Evolutionary conservation across 306 rosid genomes (phyloP).

Genomic region (Rosa chinensis): DNA sequence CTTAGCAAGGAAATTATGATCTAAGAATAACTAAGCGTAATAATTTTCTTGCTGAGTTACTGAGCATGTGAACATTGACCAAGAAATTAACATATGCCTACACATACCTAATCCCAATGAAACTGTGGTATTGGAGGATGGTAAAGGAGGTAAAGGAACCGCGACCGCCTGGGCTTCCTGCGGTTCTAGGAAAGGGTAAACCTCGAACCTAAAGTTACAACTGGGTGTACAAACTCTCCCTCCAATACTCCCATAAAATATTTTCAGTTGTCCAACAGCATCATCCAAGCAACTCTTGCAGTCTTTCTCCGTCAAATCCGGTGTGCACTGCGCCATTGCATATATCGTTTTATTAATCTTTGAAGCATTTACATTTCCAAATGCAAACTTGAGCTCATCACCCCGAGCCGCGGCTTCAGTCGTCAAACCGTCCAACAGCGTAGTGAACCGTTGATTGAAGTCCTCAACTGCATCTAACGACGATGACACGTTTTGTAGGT

Average conservation of each 20-base stretch:
- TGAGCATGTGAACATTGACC: neutral
- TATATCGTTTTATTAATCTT: neutral
- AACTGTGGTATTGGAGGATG: neutral
- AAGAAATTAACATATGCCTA: neutral
- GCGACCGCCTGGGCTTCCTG: neutral
- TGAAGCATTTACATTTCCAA: neutral
- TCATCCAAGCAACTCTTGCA: neutral
- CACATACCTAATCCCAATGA: constrained; percentile 2
- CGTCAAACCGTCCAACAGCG: neutral
- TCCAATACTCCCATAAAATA: neutral
- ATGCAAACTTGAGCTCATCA: constrained; percentile 10
- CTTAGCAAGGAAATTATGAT: too few species aligned
- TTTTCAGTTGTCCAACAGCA: neutral
- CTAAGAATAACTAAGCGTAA: too few species aligned
- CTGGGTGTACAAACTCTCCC: constrained; percentile 13
- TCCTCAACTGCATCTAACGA: neutral
- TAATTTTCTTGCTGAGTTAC: too few species aligned
- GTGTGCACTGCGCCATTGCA: constrained; percentile 23
- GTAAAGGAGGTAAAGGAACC: neutral
- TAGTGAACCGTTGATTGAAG: neutral
- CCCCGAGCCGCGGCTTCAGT: constrained; percentile 11
- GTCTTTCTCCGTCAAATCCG: neutral
- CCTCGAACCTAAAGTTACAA: constrained; percentile 24
- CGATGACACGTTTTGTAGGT: neutral
- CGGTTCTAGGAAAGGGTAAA: neutral